These are phyloP conservation scores for Cystobasidiaceae sp. DNA, from an alignment of 1,284 basidiomycete genomes.

Conservation along the genomic window DNA sequence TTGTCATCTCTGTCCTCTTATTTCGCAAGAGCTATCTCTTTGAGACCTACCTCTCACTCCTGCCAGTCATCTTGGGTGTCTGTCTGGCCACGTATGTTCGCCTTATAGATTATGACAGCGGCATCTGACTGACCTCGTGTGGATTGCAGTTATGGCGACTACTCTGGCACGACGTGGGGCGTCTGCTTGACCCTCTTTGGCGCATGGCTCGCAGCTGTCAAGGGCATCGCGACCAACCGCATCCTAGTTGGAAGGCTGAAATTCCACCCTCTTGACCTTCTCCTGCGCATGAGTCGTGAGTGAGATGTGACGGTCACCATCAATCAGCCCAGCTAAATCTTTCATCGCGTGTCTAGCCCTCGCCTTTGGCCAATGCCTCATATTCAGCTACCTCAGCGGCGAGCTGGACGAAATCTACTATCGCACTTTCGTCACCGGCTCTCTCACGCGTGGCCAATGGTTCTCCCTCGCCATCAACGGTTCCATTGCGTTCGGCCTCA, in stretches of 20 bases:
- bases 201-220: conserved; percentile 79
- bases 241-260: conserved; percentile 47
- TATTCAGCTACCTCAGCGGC: conserved; percentile 68
- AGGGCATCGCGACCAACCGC: conserved; percentile 77
- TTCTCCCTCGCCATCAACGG: conserved; percentile 66
- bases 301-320: background rate
- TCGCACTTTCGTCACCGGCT: conserved; percentile 42
- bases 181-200: conserved; percentile 79
- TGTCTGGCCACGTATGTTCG: conserved; percentile 59
- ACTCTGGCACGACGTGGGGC: conserved; percentile 60
- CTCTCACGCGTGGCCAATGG: conserved; percentile 56
- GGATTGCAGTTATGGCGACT: conserved; percentile 39
- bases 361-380: conserved; percentile 76
- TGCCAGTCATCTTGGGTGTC: conserved; percentile 85
- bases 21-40: conserved; percentile 51
- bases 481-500: conserved; percentile 79
- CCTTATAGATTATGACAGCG: background rate
- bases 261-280: conserved; percentile 76
- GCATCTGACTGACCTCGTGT: background rate
- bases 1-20: conserved; percentile 60
- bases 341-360: conserved; percentile 50
- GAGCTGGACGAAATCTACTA: conserved; percentile 61
- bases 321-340: background rate
- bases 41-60: conserved; percentile 65
- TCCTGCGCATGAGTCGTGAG: conserved; percentile 66